Evolutionary conservation across 1,284 basidiomycete genomes (phyloP).

Genomic region (Cerioporus squamosus): DNA sequence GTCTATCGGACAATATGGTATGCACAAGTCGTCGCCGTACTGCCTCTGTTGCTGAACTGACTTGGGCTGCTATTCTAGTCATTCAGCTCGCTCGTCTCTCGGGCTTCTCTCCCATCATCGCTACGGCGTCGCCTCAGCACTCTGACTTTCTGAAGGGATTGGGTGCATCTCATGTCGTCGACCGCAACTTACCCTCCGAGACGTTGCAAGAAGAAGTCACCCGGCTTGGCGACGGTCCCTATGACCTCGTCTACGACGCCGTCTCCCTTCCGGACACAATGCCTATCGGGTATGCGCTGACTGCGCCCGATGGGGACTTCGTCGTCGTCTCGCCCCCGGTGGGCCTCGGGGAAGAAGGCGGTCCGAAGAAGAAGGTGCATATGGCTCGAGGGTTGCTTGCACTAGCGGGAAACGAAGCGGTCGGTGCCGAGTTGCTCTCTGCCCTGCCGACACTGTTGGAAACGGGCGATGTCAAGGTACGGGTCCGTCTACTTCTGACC

Average conservation of each 20-base stretch:
- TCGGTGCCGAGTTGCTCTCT: constrained; percentile 46
- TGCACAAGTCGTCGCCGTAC: neutral
- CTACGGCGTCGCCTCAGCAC: constrained; percentile 51
- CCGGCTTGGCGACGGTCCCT: constrained; percentile 14
- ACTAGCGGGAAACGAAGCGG: neutral
- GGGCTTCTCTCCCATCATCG: constrained; percentile 53
- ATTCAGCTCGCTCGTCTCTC: constrained; percentile 52
- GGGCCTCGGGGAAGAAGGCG: neutral
- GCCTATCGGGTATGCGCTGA: constrained; percentile 28
- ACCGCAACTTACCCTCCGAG: constrained; percentile 19
- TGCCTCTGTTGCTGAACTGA: constrained; percentile 32
- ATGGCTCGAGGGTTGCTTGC: constrained; percentile 1
- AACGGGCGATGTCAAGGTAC: constrained; percentile 7
- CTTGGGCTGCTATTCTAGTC: constrained; percentile 29
- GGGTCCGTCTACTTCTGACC: neutral
- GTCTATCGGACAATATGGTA: constrained; percentile 41
- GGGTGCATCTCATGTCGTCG: constrained; percentile 31
- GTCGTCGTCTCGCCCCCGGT: constrained; percentile 20
- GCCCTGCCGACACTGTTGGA: constrained; percentile 37
- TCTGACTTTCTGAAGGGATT: constrained; percentile 41
- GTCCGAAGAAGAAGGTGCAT: neutral
- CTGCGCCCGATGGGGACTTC: constrained; percentile 30
- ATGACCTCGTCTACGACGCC: constrained; percentile 33
- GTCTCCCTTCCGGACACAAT: constrained; percentile 26
- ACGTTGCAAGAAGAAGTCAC: constrained; percentile 5